Evolutionary conservation across 2,329 filamentous ascomycete species (phyloP).

Genomic region (Ceratocystis harringtonii): DNA sequence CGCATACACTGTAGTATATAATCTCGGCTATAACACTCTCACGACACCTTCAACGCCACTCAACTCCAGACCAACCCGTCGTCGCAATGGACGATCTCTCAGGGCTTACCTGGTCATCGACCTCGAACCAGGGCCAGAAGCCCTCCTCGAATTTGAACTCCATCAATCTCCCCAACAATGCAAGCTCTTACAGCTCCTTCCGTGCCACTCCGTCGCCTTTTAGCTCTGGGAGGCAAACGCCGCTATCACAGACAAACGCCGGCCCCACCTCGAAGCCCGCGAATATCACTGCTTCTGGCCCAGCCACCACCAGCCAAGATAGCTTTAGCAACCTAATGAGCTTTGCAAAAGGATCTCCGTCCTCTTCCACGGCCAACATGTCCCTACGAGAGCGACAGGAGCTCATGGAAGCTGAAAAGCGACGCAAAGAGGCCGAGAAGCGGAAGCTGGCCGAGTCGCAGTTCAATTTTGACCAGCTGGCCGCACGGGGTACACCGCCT

Average conservation of each 20-base stretch:
- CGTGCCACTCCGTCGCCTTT: slow-evolving; percentile 42
- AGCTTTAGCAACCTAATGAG: slow-evolving; percentile 66
- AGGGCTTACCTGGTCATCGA: slow-evolving; percentile 42
- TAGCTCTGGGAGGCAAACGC: slow-evolving; percentile 41
- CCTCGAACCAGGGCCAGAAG: slow-evolving; percentile 27
- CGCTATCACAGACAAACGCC: slow-evolving; percentile 20
- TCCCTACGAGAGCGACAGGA: slow-evolving; percentile 65
- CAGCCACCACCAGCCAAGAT: slow-evolving; percentile 39
- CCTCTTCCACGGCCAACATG: slow-evolving; percentile 48
- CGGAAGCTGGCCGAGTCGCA: slow-evolving; percentile 57
- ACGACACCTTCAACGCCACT: not conserved
- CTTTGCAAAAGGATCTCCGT: slow-evolving; percentile 31
- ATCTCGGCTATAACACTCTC: not conserved
- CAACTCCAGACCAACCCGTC: not conserved
- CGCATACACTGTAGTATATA: not conserved
- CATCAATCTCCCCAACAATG: slow-evolving; percentile 29
- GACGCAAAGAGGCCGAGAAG: slow-evolving; percentile 58
- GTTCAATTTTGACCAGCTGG: slow-evolving; percentile 59
- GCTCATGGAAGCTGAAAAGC: slow-evolving; percentile 48
- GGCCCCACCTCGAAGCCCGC: not conserved
- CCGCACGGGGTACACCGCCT: slow-evolving; percentile 43
- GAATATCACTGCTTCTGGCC: slow-evolving; percentile 27
- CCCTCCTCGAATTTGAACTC: slow-evolving; percentile 24
- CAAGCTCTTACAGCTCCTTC: slow-evolving; percentile 35
- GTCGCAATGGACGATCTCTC: slow-evolving; percentile 46